These are phyloP conservation scores for Gymnopilus junonius DNA, from an alignment of 768 basidiomycete species.

Conservation along the genomic window DNA sequence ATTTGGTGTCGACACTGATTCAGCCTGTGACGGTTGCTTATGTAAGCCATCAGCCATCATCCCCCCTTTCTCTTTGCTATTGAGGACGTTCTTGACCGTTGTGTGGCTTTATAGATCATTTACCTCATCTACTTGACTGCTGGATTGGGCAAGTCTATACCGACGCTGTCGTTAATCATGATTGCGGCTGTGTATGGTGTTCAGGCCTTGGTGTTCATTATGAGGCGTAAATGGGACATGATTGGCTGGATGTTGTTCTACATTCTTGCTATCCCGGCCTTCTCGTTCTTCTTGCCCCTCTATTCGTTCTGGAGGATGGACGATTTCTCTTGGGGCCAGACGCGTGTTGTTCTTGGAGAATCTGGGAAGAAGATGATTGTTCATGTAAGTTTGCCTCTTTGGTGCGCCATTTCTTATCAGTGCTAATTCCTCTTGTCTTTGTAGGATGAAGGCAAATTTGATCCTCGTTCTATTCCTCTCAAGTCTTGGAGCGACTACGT, in stretches of 20 bases:
- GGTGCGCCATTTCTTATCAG: conserved; percentile 1
- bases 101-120: conserved; percentile 60
- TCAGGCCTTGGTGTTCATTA: conserved; percentile 88
- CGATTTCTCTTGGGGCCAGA: conserved; percentile 95
- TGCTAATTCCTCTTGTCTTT: conserved; percentile 6
- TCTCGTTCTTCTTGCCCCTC: conserved; percentile 91
- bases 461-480: conserved; percentile 89
- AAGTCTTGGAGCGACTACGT: conserved; percentile 98
- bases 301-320: conserved; percentile 99
- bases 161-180: conserved; percentile 86
- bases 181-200: conserved; percentile 94
- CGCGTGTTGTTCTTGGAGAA: conserved; percentile 92
- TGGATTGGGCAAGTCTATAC: conserved; percentile 68
- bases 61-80: conserved; percentile 9
- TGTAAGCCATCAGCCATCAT: conserved; percentile 71
- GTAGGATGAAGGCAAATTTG: conserved; percentile 97
- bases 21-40: conserved; percentile 90
- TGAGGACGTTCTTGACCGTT: background rate
- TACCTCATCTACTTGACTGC: conserved; percentile 86
- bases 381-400: conserved; percentile 60
- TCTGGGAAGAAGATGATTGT: conserved; percentile 94
- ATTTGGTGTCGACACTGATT: conserved; percentile 84
- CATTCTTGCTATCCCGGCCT: conserved; percentile 90
- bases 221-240: conserved; percentile 98
- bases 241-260: conserved; percentile 98